Evolutionary conservation across 1,284 basidiomycete species (phyloP), one percentile per base, ranked within the genome.

Genomic region (Phylloporus gajari): DNA sequence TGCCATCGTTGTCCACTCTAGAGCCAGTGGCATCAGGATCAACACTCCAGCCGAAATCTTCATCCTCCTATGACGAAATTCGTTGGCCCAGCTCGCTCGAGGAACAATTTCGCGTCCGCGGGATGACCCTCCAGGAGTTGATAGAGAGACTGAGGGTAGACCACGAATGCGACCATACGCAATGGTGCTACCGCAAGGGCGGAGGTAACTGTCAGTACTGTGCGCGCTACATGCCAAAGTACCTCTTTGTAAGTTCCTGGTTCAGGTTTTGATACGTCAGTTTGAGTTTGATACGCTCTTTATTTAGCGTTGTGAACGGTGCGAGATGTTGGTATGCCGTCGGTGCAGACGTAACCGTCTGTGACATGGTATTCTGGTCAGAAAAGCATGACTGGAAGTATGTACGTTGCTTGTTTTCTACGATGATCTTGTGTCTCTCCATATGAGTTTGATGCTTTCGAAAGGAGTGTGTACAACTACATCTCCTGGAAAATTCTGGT

Each of bases 221-320:
- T 69, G 73, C 75, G 25, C 65, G 77, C 32, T 30, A 73, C 44
- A 62, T 84, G 15, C 79, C 76, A 1, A 3, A 70, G 9, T 86
- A 82, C 74, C 80, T 85, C 42, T 81, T 83, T 56, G 86, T 87
- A 67, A 80, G 84, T 81, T 79, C 61, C 79, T 11, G 46, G 78
- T 82, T 17, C 23, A 38, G n/a, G n/a, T n/a, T n/a, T n/a, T n/a
- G n/a, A n/a, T n/a, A n/a, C n/a, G n/a, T n/a, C n/a, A n/a, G 46
- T 2, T 48, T 48, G 23, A 48, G 19, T 19, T 44, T 40, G 32
- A 59, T 32, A 9, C 13, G 5, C 21, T 46, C 58, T 11, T 30
- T 17, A 30, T 65, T 13, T 68, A 86, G 85, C 77, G 79, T 2
- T 86, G 85, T 69, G 56, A 65, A 3, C 76, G 75, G 2, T 86